phyloP scores from a whole-genome alignment of 225 moss, liverwort and hornwort species.

The Bryum argenteum region DNA sequence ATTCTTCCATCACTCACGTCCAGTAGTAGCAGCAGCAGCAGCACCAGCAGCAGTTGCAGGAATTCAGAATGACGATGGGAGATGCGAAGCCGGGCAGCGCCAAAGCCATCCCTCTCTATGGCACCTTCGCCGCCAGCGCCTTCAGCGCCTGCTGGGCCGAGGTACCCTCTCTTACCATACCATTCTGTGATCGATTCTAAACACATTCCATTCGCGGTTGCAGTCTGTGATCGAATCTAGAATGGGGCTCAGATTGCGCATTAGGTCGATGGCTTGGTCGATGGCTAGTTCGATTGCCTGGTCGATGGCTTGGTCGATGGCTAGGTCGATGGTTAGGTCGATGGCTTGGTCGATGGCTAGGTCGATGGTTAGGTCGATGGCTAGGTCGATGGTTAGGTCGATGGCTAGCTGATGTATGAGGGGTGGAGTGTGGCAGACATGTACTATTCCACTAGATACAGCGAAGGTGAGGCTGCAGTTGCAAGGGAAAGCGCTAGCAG shows the following conservation, averaged over 20 bases:
- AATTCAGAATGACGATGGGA: conserved; percentile 49
- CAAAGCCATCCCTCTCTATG: conserved; percentile 61
- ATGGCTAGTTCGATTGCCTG: too few species aligned
- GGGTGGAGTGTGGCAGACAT: conserved; percentile 52
- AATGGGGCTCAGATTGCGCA: neutral
- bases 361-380: neutral
- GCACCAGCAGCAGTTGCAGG: neutral
- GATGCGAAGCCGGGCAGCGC: conserved; percentile 50
- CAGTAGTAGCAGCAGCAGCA: neutral
- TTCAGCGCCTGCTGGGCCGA: conserved; percentile 94
- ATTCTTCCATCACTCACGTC: neutral
- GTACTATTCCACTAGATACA: conserved; percentile 92
- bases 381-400: neutral
- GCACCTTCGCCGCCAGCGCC: conserved; percentile 85
- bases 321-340: too few species aligned
- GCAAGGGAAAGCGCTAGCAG: conserved; percentile 84
- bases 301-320: too few species aligned
- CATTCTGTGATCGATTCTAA: neutral
- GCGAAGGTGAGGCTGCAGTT: conserved; percentile 96
- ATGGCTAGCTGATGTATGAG: conserved; percentile 29
- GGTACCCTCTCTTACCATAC: conserved; percentile 36
- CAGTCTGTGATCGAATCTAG: neutral
- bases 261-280: too few species aligned
- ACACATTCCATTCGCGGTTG: neutral
- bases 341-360: too few species aligned